Base-by-base conservation (phyloP, 495 filamentous ascomycete genomes). In the Aspergillus ostianus region DNA sequence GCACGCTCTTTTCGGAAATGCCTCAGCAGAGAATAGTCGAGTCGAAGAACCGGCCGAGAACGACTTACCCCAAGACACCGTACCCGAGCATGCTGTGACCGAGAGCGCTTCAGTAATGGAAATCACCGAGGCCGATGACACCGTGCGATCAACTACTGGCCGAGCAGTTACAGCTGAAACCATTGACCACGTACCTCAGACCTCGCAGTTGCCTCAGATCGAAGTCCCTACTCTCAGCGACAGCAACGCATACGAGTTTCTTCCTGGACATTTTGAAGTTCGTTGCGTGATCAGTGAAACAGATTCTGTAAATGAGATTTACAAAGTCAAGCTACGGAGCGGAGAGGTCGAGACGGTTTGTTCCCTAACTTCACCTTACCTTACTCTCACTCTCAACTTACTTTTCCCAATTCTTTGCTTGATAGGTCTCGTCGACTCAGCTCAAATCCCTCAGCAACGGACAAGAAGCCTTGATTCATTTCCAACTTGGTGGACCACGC, bases 231-330 rank as follows among this genome's bases (percentile, higher is more conserved):
- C 54, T 0, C 63, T 77, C 21, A 55, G 68, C 20, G 64, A 75
- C n/a, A 57, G 61, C 4, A 73, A 75, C 56, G 79, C 84, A 55
- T 86, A 84, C 61, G 67, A 78, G 30, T 73, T 70, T 53, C 73
- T 81, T 10, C 70, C 69, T n/a, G 82, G 77, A 8, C 77, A 82
- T 57, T 76, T 70, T 55, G 66, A 64, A 4, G 75, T 78, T 26
- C 69, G 69, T 36, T 63, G 66, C 10, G 66, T 85, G 19, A 60
- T 83, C 53, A 63, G 68, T 17, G 68, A 79, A 32, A 61, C 73
- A 9, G 60, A 66, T 15, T 17, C 55, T 41, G 7, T 17, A 1
- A 45, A 45, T 4, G 57, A 59, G 21, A 64, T 69, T 30, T 83
- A 81, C 63, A 68, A 64, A 44, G 76, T 85, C 18, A 70, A 75